Percentiles rank a stretch among this genome's conserved stretches.
Evolutionary conservation across 805 yeast species (phyloP).

Genomic region (Candida ponderosae): DNA sequence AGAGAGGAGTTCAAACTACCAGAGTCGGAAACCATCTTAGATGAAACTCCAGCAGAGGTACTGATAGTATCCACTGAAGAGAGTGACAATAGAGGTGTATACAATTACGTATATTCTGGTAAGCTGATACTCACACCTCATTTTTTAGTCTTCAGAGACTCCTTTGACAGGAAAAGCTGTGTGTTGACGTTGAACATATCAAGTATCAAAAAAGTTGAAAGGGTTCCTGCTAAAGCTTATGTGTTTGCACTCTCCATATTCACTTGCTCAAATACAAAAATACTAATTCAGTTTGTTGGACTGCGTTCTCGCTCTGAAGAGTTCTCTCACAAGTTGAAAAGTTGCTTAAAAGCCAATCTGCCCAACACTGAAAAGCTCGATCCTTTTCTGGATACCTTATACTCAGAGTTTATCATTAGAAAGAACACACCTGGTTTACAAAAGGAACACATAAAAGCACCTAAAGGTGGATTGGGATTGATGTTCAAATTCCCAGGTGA

Average conservation of each 20-base stretch:
- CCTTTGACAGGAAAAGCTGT: constrained; percentile 61
- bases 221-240: constrained; percentile 69
- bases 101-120: constrained; percentile 45
- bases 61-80: constrained; percentile 22
- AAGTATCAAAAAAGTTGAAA: constrained; percentile 76
- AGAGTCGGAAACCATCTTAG: constrained; percentile 54
- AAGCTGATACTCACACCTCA: constrained; percentile 65
- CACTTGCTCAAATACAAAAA: constrained; percentile 54
- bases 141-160: constrained; percentile 67
- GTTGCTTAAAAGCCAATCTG: constrained; percentile 53
- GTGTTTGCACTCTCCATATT: constrained; percentile 71
- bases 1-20: constrained; percentile 67
- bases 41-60: constrained; percentile 62
- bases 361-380: constrained; percentile 53
- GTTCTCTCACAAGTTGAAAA: constrained; percentile 64
- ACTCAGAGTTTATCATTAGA: constrained; percentile 78
- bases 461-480: constrained; percentile 83
- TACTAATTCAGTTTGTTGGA: constrained; percentile 72
- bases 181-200: constrained; percentile 66
- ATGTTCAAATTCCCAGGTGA: constrained; percentile 86
- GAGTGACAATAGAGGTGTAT: constrained; percentile 7
- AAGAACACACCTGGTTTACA: constrained; percentile 28
- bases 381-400: constrained; percentile 61
- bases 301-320: constrained; percentile 70
- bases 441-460: constrained; percentile 39